Base-by-base conservation (phyloP, 2,329 filamentous ascomycete species). In the Colletotrichum sp. region DNA sequence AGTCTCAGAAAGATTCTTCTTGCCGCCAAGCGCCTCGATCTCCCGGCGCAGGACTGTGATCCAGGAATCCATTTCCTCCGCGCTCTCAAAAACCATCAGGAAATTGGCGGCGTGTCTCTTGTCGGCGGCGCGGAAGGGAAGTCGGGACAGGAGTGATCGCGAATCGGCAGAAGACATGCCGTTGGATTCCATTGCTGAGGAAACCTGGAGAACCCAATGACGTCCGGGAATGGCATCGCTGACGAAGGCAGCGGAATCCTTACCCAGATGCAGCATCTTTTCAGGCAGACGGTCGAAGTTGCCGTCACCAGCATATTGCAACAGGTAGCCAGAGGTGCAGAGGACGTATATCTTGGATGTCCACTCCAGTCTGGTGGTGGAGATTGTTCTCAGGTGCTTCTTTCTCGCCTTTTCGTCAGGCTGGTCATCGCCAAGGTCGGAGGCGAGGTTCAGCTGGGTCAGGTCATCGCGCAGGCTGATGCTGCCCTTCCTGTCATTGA, bases 121-220 rank as follows among this genome's bases (percentile, higher is more conserved):
- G 71, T 93, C 90, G 12, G 86, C 82, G 52, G 86, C 88, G 55
- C 91, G 90, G 55, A 94, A 90, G 3, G 92, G 89, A 66, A 95
- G 85, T 70, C 93, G 91, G 2, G 93, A 91, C 36, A 95, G 88
- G 5, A 95, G 83, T 2, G 93, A 94, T 66, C 90, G 90, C 5
- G 90, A 86, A 49, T 91, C 89, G 4, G 87, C 80, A 5, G 87
- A 80, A 16, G 88, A 81, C 2, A 83, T 85, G 32, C 91, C 91
- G 39, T 94, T 90, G 4, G 90, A 84, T 66, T 93, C 92, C 72
- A 92, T 91, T 11, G 88, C 86, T 44, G 95, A 93, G 4, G 92
- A 93, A 27, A 96, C 91, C 79, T 95, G 94, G 16, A 96, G 84
- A 8, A 96, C 95, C 92, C 94, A 96, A 80, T 96, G 94, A 76